A percentile compares a stretch with the other conserved stretches of the same genome.
These are phyloP conservation scores for Litchi chinensis DNA, from an alignment of 345 rosid species.

Conservation along the genomic window DNA sequence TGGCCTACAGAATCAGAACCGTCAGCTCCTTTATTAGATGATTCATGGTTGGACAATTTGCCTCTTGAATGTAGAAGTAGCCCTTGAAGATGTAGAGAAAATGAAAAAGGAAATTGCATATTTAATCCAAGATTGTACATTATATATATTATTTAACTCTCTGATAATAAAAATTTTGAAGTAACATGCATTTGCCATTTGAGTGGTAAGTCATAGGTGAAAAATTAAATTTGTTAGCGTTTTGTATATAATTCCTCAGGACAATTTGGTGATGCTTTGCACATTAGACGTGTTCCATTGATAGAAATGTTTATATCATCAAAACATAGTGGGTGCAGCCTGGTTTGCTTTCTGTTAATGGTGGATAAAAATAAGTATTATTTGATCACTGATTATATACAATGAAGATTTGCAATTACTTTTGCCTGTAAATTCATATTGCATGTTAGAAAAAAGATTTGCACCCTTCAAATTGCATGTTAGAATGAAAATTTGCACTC, in stretches of 20 bases:
- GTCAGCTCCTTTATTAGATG: constrained; percentile 43
- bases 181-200: constrained; percentile 2
- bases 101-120: not conserved
- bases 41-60: constrained; percentile 52
- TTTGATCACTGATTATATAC: too few species aligned
- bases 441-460: too few species aligned
- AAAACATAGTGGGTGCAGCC: too few species aligned
- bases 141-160: not conserved
- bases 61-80: constrained; percentile 39
- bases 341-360: too few species aligned
- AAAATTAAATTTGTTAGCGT: not conserved
- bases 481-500: too few species aligned
- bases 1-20: constrained; percentile 58
- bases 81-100: constrained; percentile 28
- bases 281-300: too few species aligned
- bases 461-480: too few species aligned
- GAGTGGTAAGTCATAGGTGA: not conserved
- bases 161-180: not conserved
- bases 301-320: too few species aligned
- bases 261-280: not conserved
- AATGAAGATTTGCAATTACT: too few species aligned
- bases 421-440: too few species aligned
- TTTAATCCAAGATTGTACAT: constrained; percentile 3
- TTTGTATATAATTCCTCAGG: not conserved
- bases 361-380: too few species aligned